A percentile compares a stretch with the other conserved stretches of the same genome.
Conservation (phyloP, 2,329 filamentous ascomycete species). For the Nemania diffusa region DNA sequence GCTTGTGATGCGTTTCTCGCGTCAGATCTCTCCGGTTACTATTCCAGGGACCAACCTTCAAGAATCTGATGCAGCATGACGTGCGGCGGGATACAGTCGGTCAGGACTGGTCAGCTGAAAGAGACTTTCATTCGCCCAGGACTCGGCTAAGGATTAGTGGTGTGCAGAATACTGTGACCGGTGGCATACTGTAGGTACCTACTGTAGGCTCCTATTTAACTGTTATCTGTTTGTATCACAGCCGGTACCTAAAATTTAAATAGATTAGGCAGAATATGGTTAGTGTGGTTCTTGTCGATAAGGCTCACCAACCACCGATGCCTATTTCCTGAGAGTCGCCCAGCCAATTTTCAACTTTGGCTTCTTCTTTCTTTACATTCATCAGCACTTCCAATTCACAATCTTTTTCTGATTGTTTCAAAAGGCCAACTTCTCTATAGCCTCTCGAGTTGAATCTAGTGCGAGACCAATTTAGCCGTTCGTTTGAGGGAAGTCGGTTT, state of each 20-base stretch:
- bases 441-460: slow-evolving; percentile 48
- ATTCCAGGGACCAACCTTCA: background rate
- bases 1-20: slow-evolving; percentile 6
- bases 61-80: slow-evolving; percentile 17
- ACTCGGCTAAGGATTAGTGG: background rate
- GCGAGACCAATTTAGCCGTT: slow-evolving; percentile 50
- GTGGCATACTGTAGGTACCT: too few relatives aligned
- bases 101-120: slow-evolving; percentile 23
- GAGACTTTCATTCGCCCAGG: slow-evolving; percentile 5
- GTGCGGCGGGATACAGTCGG: slow-evolving; percentile 5
- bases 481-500: slow-evolving; percentile 51
- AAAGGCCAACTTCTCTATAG: slow-evolving; percentile 39
- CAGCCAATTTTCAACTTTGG: slow-evolving; percentile 1
- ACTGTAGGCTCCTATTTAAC: background rate
- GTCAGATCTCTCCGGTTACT: slow-evolving; percentile 1
- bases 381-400: slow-evolving; percentile 49
- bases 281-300: slow-evolving; percentile 33
- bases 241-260: background rate
- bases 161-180: background rate
- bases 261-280: background rate
- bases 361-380: slow-evolving; percentile 48
- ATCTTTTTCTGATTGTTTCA: slow-evolving; percentile 44
- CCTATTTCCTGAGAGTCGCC: background rate
- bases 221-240: background rate
- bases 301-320: background rate